Evolutionary conservation across 352 stramenopile species (phyloP), one percentile per base, ranked within the genome.

Genomic region (Globisporangium spiculum): DNA sequence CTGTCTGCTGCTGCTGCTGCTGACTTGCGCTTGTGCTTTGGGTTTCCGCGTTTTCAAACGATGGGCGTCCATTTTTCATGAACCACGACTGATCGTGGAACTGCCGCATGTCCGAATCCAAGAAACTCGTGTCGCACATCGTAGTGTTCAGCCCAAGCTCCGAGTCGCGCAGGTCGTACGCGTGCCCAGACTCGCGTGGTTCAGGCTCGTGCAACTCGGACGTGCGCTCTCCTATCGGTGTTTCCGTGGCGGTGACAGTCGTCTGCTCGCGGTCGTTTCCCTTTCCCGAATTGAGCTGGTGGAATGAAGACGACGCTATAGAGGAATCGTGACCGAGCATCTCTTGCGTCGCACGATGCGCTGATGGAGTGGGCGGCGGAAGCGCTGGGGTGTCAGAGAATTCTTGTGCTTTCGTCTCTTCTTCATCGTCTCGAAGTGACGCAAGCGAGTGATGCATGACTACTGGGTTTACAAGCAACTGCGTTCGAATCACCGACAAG

Each of bases 31-130:
- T 24, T 3, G 9, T 30, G 27, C 44, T 34, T n/a, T 22, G 12
- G 6, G 44, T 67, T 22, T 34, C 48, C 2, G 48, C 22, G 3
- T 10, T 65, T n/a, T 46, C 64, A 8, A 48, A 18, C n/a, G 44
- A 38, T 41, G 34, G 27, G 1, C n/a, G 65, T 12, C 24, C 63
- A 26, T 66, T 53, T 27, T 64, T 66, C 68, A 86, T 70, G 48
- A 84, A 80, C 41, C 81, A 63, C n/a, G 75, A 80, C 46, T 89
- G 73, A 8, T 84, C 82, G 53, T 92, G 81, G 74, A 92, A 92
- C 58, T 86, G 75, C 9, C 84, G 84, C 84, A 92, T 92, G 41
- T 90, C 81, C 3, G 74, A 77, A 63, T 90, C 84, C 34, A 92
- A 63, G 55, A 84, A 86, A 64, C 76, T 82, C 50, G 74, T 78